A percentile compares a stretch with the other conserved stretches of the same genome.
Evolutionary conservation across 2,329 filamentous ascomycete genomes (phyloP).

Genomic region (Corinectria fuckeliana): DNA sequence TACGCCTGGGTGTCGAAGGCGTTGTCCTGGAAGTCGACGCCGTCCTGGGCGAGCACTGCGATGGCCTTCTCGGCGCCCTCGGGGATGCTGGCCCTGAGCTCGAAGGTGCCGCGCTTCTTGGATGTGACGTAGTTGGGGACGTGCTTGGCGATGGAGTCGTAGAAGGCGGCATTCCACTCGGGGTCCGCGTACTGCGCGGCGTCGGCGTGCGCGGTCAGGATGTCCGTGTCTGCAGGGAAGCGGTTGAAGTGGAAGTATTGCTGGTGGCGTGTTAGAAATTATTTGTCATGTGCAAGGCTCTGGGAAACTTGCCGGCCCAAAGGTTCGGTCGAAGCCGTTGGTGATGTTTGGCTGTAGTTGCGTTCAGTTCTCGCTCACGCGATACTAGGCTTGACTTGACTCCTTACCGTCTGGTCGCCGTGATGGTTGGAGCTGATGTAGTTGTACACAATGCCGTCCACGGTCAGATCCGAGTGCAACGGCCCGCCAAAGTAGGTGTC

Average conservation of each 20-base stretch:
- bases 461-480: constrained; percentile 66
- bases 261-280: constrained; percentile 21
- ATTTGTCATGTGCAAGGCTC: too few relatives aligned
- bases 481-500: constrained; percentile 69
- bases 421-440: constrained; percentile 69
- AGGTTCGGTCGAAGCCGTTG: constrained; percentile 68
- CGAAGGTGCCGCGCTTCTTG: constrained; percentile 56
- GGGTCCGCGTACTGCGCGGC: constrained; percentile 58
- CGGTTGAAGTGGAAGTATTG: constrained; percentile 69
- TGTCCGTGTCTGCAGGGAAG: constrained; percentile 51
- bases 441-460: constrained; percentile 71
- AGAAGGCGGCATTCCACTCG: constrained; percentile 65
- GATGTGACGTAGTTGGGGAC: constrained; percentile 66
- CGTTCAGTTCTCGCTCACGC: constrained; percentile 10
- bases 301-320: constrained; percentile 55
- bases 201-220: constrained; percentile 59
- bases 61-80: constrained; percentile 57
- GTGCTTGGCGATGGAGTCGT: constrained; percentile 66
- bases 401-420: constrained; percentile 57
- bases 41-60: constrained; percentile 55
- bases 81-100: constrained; percentile 59
- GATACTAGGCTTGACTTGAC: accelerated
- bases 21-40: constrained; percentile 48
- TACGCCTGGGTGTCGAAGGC: constrained; percentile 59
- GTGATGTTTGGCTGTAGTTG: constrained; percentile 62